Evolutionary conservation across 768 basidiomycete species (phyloP), one percentile per base, ranked within the genome.

Genomic region (Lactifluus subvellereus): DNA sequence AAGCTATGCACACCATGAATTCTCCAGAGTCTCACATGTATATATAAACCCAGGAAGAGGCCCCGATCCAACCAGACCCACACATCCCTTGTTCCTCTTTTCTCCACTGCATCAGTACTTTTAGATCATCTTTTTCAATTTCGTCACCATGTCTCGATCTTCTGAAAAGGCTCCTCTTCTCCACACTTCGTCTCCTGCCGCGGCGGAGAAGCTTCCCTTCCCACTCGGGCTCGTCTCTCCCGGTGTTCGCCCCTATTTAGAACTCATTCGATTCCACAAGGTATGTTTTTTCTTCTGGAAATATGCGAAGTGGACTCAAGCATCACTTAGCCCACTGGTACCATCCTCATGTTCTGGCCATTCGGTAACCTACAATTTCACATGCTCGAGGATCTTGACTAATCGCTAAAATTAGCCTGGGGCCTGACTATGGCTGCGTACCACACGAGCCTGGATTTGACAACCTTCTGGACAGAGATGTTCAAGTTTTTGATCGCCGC

Each of bases 401-500:
- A 20, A 56, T 16, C 7, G 14, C 9, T 3, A n/a, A 40, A 57
- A 40, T 27, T 38, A 70, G 69, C 64, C 4, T 70, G 69, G 69
- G 66, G 61, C 14, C 35, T 70, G 27, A 66, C 65, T 4, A 61
- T 70, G 68, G 62, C 60, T 13, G 69, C 69, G 8, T 67, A 63
- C 37, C 33, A 57, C 11, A 58, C 52, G 27, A 51, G 65, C 38
- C 27, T 67, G 43, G 59, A 60, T 22, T 27, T 67, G 33, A 22
- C 18, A 18, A 66, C 58, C 22, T 67, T 58, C 42, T 67, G 51
- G 52, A 47, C 27, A 27, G 58, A 61, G 50, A 55, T 59, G 57
- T 61, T 45, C 40, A 61, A 47, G 56, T 61, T 53, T 53, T 48
- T 60, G 38, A 42, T 58, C 2, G 49, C 68, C 8, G 53, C 64